Base-by-base conservation (phyloP, 1,139 yeast genomes). In the Taphrina wiesneri region DNA sequence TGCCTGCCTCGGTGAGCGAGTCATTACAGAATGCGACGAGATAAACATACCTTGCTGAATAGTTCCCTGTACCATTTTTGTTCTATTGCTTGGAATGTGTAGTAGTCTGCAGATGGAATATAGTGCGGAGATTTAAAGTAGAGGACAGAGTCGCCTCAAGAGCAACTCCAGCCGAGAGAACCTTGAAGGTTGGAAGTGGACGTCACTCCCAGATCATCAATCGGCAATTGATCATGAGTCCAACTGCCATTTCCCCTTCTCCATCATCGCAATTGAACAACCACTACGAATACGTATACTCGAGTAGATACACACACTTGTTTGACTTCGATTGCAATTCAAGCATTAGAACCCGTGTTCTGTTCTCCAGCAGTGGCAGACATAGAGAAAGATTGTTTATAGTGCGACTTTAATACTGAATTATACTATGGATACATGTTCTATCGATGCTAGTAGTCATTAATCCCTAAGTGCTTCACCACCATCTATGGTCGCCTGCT, bases 401-500 rank as follows among this genome's bases (percentile, higher is more conserved):
- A n/a, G n/a, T n/a, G n/a, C n/a, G n/a, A n/a, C n/a, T n/a, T n/a
- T n/a, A n/a, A n/a, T n/a, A n/a, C n/a, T n/a, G n/a, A n/a, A n/a
- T n/a, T n/a, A n/a, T n/a, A n/a, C n/a, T n/a, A n/a, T n/a, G n/a
- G n/a, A n/a, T n/a, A n/a, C n/a, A n/a, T n/a, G 43, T 39, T 39
- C 17, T 6, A 49, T 49, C 9, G n/a, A 7, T 19, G 7, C 30
- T 46, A 30, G 36, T n/a, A n/a, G n/a, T n/a, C n/a, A n/a, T n/a
- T n/a, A n/a, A n/a, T 28, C 21, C 53, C 26, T 15, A 13, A 45
- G 49, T 21, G 49, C 53, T 11, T 52, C 36, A 17, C 28, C 64
- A 2, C 64, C 64, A 1, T 51, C 49, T 2, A 25, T 28, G 9
- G 64, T 60, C 3, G 64, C 53, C 13, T 25, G 65, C 56, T 62